Percentiles rank a stretch among this genome's conserved stretches.
These are phyloP conservation scores for Talaromyces thailandensis DNA, from an alignment of 495 filamentous ascomycete genomes.

Conservation along the genomic window DNA sequence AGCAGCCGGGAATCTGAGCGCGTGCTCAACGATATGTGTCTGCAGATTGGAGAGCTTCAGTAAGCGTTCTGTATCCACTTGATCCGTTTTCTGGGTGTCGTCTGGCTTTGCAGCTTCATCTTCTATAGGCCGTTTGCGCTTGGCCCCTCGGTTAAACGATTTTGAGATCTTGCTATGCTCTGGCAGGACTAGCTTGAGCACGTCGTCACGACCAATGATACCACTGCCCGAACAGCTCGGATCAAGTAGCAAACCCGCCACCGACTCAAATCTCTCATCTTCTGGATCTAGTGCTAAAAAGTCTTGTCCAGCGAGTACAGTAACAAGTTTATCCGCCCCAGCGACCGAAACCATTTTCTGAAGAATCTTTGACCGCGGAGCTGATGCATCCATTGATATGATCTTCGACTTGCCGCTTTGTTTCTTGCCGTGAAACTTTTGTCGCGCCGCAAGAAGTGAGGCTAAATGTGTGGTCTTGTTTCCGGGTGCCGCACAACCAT, in stretches of 20 bases:
- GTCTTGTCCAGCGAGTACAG: conserved; percentile 61
- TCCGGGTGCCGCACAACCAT: conserved; percentile 88
- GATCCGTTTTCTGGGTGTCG: conserved; percentile 17
- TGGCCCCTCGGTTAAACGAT: conserved; percentile 23
- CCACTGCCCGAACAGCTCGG: conserved; percentile 93
- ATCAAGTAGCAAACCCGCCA: conserved; percentile 74
- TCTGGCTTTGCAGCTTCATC: conserved; percentile 26
- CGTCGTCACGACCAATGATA: conserved; percentile 79
- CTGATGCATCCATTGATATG: conserved; percentile 35
- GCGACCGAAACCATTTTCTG: conserved; percentile 75
- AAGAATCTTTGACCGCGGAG: conserved; percentile 55
- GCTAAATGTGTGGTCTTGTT: conserved; percentile 97
- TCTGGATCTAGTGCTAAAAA: conserved; percentile 67
- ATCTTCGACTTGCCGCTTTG: conserved; percentile 17
- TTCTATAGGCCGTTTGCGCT: conserved; percentile 26
- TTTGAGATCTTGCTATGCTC: conserved; percentile 5
- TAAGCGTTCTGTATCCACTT: conserved; percentile 43
- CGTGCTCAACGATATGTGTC: conserved; percentile 67
- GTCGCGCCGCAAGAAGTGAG: conserved; percentile 44
- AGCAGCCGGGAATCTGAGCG: conserved; percentile 73
- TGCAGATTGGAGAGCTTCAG: conserved; percentile 68
- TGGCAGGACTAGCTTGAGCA: conserved; percentile 48
- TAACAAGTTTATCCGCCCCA: conserved; percentile 54
- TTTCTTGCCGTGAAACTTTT: conserved; percentile 6
- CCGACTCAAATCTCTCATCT: conserved; percentile 40